Base-by-base conservation (phyloP, 805 yeast genomes). In the Torulaspora delbrueckii region DNA sequence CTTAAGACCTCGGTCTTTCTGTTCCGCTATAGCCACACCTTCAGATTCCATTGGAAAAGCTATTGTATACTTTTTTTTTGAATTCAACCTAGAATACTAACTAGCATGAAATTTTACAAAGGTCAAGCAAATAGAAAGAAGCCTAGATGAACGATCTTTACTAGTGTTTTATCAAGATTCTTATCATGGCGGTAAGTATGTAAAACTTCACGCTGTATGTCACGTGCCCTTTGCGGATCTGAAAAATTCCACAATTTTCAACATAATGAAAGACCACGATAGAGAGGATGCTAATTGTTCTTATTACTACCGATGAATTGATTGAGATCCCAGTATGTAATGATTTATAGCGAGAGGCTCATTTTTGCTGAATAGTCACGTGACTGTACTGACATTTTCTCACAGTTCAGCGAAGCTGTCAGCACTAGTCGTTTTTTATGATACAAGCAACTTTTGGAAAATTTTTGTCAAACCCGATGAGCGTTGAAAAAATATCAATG, bases 361-460 rank as follows among this genome's bases (percentile, higher is more conserved):
- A 14, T 27, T 2, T 10, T 5, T 27, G 2, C n/a, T 26, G n/a
- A n/a, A n/a, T n/a, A n/a, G n/a, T 35, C 45, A 42, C 45, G 42
- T 35, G 35, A 16, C 45, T 25, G 37, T 40, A 16, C 37, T 39
- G 14, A 7, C 3, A 23, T n/a, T 48, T 48, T 41, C 52, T 28
- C 41, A 18, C 18, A 25, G 3, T n/a, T 8, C 14, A 8, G 51
- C 38, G 56, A 51, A 50, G 36, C 18, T 43, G 16, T 32, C 30
- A 30, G 52, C 28, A 55, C 58, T 46, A 32, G 9, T 18, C 59
- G 59, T 55, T 26, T 2, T 1, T 1, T 9, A 31, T 45, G 56
- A 54, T 14, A 42, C 55, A 54, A 49, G 56, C 58, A 40, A 16
- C 12, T 26, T 43, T 43, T 41, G 41, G 40, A 42, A 50, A 41